Conservation (phyloP, 306 rosid genomes). For the Pterocarpus macrocarpus region DNA sequence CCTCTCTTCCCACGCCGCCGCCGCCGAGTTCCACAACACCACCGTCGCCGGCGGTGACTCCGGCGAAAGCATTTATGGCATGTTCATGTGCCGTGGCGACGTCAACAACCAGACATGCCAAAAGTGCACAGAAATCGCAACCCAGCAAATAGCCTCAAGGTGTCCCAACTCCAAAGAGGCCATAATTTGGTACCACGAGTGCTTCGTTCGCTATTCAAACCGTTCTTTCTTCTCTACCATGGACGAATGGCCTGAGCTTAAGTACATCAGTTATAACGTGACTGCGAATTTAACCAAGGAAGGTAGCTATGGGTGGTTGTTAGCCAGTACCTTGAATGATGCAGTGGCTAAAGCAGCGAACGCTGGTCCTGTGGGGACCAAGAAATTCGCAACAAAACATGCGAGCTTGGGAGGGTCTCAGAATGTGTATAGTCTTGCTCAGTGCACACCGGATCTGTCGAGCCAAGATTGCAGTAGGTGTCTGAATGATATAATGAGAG, state of each 20-base stretch:
- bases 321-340: conserved; percentile 29
- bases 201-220: neutral
- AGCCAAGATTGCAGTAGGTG: conserved; percentile 31
- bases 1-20: neutral
- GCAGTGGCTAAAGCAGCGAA: conserved; percentile 34
- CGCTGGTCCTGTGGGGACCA: neutral
- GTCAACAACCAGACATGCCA: neutral
- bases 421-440: conserved; percentile 23
- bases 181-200: neutral
- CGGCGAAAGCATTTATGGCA: neutral
- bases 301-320: conserved; percentile 17
- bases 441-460: conserved; percentile 43
- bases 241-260: conserved; percentile 35
- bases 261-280: neutral
- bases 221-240: conserved; percentile 31
- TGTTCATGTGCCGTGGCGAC: neutral
- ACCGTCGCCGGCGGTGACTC: neutral
- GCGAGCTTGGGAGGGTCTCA: neutral
- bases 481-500: conserved; percentile 38
- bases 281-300: neutral
- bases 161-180: neutral
- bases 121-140: neutral
- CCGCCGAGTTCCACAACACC: conserved; percentile 20
- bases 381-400: conserved; percentile 40
- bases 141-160: neutral